A percentile compares a stretch with the other conserved stretches of the same genome.
Evolutionary conservation across 352 stramenopile species (phyloP).

Genomic region (Phytophthora macrochlamydospora): DNA sequence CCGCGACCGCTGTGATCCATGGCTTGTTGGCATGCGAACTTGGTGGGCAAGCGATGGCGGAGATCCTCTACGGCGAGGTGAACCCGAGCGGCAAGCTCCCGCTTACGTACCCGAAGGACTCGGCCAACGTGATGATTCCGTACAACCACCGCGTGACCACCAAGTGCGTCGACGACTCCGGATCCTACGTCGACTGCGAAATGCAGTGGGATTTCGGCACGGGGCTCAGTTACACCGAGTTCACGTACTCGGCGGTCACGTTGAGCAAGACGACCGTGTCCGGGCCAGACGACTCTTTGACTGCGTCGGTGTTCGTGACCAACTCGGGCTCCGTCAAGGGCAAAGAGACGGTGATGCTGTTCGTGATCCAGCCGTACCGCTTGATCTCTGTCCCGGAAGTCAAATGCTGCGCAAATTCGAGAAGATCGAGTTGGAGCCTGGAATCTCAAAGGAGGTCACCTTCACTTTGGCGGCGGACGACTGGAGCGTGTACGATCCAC

Average conservation of each 20-base stretch:
- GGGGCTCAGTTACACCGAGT: conserved; percentile 75
- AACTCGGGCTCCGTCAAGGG: conserved; percentile 65
- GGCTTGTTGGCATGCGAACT: conserved; percentile 74
- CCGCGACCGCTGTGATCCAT: conserved; percentile 73
- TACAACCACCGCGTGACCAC: conserved; percentile 79
- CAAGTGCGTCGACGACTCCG: conserved; percentile 39
- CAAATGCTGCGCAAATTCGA: conserved; percentile 84
- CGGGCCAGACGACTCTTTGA: conserved; percentile 33
- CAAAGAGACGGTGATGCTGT: conserved; percentile 82
- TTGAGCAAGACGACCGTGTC: conserved; percentile 43
- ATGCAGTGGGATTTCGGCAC: conserved; percentile 73
- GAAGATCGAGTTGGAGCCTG: conserved; percentile 67
- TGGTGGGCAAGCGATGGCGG: conserved; percentile 80
- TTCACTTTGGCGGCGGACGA: conserved; percentile 58
- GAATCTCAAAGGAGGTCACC: conserved; percentile 40
- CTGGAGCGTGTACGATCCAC: conserved; percentile 66
- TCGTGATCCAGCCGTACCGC: conserved; percentile 72
- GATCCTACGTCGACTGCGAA: conserved; percentile 44
- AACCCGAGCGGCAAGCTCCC: conserved; percentile 86
- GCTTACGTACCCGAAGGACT: conserved; percentile 82
- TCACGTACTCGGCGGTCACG: conserved; percentile 54
- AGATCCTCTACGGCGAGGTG: conserved; percentile 79
- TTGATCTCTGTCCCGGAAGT: conserved; percentile 71
- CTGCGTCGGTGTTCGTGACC: conserved; percentile 63
- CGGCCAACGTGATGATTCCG: conserved; percentile 65